A percentile compares a stretch with the other conserved stretches of the same genome.
Conservation (phyloP, 2,329 filamentous ascomycete species). For the Dactylellina parvicollis region DNA sequence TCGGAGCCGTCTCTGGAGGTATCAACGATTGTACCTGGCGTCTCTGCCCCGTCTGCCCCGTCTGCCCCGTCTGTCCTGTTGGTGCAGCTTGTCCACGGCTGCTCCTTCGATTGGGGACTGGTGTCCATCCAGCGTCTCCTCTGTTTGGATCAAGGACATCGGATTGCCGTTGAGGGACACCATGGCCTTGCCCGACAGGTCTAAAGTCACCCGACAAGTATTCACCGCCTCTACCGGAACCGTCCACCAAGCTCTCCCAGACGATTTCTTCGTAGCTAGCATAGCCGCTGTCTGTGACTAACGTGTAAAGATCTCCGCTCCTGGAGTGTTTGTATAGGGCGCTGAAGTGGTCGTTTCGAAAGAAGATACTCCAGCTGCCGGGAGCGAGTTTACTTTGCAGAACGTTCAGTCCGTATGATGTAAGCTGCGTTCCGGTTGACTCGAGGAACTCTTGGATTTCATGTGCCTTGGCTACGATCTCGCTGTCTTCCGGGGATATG, state of each 20-base stretch:
- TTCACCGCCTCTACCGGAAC: constrained; percentile 82
- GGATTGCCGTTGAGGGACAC: constrained; percentile 50
- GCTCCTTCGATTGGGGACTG: constrained; percentile 54
- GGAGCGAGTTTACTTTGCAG: constrained; percentile 76
- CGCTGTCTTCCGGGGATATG: constrained; percentile 64
- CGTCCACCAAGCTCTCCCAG: constrained; percentile 92
- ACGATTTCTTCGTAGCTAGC: constrained; percentile 87
- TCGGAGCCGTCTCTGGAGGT: constrained; percentile 84
- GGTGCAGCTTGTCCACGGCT: constrained; percentile 48
- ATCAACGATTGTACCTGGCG: constrained; percentile 45
- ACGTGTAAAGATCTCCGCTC: constrained; percentile 70
- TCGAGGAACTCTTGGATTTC: constrained; percentile 85
- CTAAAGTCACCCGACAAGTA: constrained; percentile 92
- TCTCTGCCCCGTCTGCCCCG: too few relatives aligned
- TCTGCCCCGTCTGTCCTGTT: too few relatives aligned
- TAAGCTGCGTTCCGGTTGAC: constrained; percentile 85
- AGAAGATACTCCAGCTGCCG: constrained; percentile 87
- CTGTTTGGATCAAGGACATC: constrained; percentile 45
- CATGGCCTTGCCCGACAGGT: constrained; percentile 74
- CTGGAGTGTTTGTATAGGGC: constrained; percentile 89
- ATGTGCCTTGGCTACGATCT: constrained; percentile 81
- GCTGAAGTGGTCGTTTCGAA: constrained; percentile 96
- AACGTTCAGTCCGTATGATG: constrained; percentile 78
- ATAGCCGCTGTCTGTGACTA: constrained; percentile 95
- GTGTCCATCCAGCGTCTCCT: constrained; percentile 46